Evolutionary conservation across 129 eudicot species (phyloP).

Genomic region (Gnaphalium uliginosum): DNA sequence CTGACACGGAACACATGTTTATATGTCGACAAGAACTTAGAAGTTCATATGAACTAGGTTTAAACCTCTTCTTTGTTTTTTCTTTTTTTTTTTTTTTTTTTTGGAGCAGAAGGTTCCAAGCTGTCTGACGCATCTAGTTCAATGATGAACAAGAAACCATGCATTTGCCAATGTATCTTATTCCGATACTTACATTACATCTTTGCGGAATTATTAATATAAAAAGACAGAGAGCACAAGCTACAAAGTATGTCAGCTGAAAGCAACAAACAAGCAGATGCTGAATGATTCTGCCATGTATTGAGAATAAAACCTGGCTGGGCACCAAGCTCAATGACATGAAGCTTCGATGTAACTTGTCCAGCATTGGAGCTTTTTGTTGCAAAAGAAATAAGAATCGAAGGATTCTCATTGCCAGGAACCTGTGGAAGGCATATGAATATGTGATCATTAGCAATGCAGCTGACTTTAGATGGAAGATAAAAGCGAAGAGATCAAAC

Average conservation of each 20-base stretch:
- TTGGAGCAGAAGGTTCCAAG: neutral
- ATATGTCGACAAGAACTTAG: constrained; percentile 2
- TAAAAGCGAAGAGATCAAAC: neutral
- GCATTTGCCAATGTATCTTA: neutral
- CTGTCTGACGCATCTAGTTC: constrained; percentile 16
- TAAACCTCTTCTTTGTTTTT: neutral
- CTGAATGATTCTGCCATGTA: constrained; percentile 12
- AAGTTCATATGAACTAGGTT: constrained; percentile 1
- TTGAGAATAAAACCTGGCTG: constrained; percentile 69
- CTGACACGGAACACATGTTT: neutral
- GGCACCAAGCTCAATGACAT: constrained; percentile 96
- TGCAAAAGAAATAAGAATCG: constrained; percentile 90
- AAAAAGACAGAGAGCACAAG: neutral
- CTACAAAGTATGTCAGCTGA: neutral
- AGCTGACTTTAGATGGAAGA: neutral
- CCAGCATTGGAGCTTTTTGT: constrained; percentile 93
- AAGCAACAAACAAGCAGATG: constrained; percentile 16
- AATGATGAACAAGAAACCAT: constrained; percentile 7
- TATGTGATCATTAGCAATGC: constrained; percentile 19
- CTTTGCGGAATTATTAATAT: constrained; percentile 3
- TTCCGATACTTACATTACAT: neutral
- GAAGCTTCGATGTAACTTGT: constrained; percentile 80
- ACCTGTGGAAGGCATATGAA: constrained; percentile 50
- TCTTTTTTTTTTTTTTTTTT: neutral
- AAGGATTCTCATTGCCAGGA: constrained; percentile 91